Base-by-base conservation (phyloP, 495 filamentous ascomycete species). In the Cercophora samala region DNA sequence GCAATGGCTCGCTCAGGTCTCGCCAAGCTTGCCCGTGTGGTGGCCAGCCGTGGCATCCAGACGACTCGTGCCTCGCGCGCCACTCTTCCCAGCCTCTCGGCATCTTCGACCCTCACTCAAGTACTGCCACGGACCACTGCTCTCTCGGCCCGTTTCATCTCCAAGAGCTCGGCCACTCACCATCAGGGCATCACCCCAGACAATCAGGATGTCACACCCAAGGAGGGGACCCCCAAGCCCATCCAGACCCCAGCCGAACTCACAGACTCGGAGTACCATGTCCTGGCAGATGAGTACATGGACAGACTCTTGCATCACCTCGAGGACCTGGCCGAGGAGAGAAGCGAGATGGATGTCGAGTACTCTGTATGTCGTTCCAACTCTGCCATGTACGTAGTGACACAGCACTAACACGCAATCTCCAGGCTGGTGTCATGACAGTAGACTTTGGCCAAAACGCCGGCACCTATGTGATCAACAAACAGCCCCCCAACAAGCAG, bases 401-500 rank as follows among this genome's bases (percentile, higher is more conserved):
- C 26, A 56, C 61, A 29, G 24, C 8, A 21, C 29, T 51, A 55
- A 60, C 29, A 3, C 4, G 1, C n/a, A 21, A 21, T 56, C 60
- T 3, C 4, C 68, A 96, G 91, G 86, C 91, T 61, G 96, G 95
- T 58, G 92, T 98, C 58, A 79, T 99, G 61, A 93, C 88, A 66
- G 76, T 98, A 66, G 78, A 75, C 22, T 78, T 90, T 53, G 84
- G 79, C 2, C 80, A 84, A 0, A 79, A 84, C 0, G 13, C 37
- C 37, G 37, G 93, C 60, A 93, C 86, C 23, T 99, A 93, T 70
- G 90, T 98, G 2, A 82, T 99, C 74, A 98, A 98, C 85, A 99
- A 99, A 80, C 95, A 98, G 77, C 95, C 95, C 0, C 92, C 93
- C 21, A 98, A 96, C 83, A 92, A 90, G 80, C 95, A 99, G 77